Conservation (phyloP, 1,284 basidiomycete species). For the Tilletiopsis washingtonensis region DNA sequence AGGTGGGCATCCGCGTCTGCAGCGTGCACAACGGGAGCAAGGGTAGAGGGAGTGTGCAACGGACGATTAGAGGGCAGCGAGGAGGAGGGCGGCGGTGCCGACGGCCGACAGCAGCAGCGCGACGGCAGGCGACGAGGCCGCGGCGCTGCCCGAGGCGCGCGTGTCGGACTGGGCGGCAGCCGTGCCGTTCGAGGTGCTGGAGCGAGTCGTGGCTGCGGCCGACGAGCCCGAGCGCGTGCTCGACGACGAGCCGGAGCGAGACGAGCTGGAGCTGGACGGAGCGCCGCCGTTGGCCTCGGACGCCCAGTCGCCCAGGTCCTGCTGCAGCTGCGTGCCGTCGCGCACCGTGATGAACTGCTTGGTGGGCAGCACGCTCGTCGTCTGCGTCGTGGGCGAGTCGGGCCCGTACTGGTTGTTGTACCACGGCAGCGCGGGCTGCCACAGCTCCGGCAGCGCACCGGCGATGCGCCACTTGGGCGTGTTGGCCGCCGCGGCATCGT, state of each 20-base stretch:
- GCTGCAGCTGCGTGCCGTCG: neutral
- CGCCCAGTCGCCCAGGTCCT: constrained; percentile 2
- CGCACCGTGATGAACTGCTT: constrained; percentile 5
- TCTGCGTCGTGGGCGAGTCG: constrained; percentile 1
- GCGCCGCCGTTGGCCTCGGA: too few relatives aligned
- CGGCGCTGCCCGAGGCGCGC: neutral
- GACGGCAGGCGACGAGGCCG: neutral
- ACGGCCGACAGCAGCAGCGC: neutral
- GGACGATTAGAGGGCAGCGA: too few relatives aligned
- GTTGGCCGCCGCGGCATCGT: constrained; percentile 14
- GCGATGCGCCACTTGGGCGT: constrained; percentile 18
- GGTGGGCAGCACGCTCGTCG: constrained; percentile 7
- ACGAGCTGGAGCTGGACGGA: neutral
- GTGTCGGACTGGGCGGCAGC: too few relatives aligned
- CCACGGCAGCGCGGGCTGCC: constrained; percentile 28
- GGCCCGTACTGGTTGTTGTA: constrained; percentile 22
- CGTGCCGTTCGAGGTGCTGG: neutral
- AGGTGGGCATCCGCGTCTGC: too few relatives aligned
- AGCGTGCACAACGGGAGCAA: too few relatives aligned
- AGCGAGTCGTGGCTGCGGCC: neutral
- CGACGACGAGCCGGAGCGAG: neutral
- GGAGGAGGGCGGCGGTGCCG: too few relatives aligned
- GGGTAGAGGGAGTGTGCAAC: too few relatives aligned
- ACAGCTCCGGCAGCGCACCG: constrained; percentile 22
- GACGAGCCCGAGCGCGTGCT: neutral